Base-by-base conservation (phyloP, 108 stramenopile genomes). In the Nannochloropsis oceanica region DNA sequence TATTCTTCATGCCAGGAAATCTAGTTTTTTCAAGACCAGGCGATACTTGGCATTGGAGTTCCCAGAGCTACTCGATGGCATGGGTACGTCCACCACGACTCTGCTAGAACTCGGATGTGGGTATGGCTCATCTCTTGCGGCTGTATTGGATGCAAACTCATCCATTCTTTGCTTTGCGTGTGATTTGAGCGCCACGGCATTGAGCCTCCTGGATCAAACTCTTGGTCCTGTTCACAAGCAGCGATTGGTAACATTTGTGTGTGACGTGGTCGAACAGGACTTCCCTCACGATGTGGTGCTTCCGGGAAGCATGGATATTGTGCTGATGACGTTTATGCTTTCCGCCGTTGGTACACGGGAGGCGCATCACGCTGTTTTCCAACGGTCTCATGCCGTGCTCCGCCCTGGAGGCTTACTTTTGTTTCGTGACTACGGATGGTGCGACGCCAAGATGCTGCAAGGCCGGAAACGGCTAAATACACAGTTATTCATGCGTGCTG, bases 361-460 rank as follows among this genome's bases (percentile, higher is more conserved):
- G 81, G 79, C 46, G 50, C 87, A 87, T 34, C 73, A 84, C 13
- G 43, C 25, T 14, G 85, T 80, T 25, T 20, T 84, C 34, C 27
- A 80, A 13, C 46, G 46, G 12, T 1, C 44, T 22, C 42, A 20
- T 27, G 42, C 83, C 18, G 42, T 92, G 27, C 80, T 96, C 44
- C 89, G 90, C 80, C 93, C 93, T 8, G 93, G 94, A 13, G 94
- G 94, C 0, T 81, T 89, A 5, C 44, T 96, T 18, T 88, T 96
- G 0, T 89, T 96, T 86, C 93, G 95, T 80, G 96, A 96, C 87
- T 95, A 94, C 90, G 95, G 94, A 12, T 90, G 94, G 25, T 94
- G 92, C 87, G 96, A 96, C 84, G 94, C 93, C 79, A 93, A 93
- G 18, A 94, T 95, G 86, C 81, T 96, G 84, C 86, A 86, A 27